A percentile compares a stretch with the other conserved stretches of the same genome.
phyloP scores from a whole-genome alignment of 225 moss, liverwort and hornwort genomes.

The Polytrichum commune region DNA sequence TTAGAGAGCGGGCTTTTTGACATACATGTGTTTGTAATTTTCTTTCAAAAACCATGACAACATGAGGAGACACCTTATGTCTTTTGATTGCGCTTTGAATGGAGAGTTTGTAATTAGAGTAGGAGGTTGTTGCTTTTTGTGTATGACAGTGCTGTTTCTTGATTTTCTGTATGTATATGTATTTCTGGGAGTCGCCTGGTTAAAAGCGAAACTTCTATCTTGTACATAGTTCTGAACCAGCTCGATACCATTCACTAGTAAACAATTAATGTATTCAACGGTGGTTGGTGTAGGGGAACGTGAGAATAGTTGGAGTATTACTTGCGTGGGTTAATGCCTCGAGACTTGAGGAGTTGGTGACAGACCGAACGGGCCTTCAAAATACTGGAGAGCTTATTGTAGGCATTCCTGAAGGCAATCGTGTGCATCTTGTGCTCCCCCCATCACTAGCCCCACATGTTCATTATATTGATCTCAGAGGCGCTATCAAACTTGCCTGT shows the following conservation, averaged over 20 bases:
- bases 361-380: slow-evolving; percentile 64
- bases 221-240: too few species aligned
- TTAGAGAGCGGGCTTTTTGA: too few species aligned
- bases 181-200: too few species aligned
- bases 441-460: slow-evolving; percentile 37
- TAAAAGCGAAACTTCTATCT: too few species aligned
- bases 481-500: slow-evolving; percentile 57
- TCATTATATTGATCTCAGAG: slow-evolving; percentile 35
- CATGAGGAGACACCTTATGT: too few species aligned
- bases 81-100: too few species aligned
- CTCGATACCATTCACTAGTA: neutral
- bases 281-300: slow-evolving; percentile 35
- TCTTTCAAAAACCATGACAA: too few species aligned
- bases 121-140: too few species aligned
- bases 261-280: neutral
- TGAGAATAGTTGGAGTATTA: slow-evolving; percentile 44
- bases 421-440: slow-evolving; percentile 60
- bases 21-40: too few species aligned
- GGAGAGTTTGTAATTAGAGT: too few species aligned
- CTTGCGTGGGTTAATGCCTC: slow-evolving; percentile 59
- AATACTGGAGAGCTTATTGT: slow-evolving; percentile 59
- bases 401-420: slow-evolving; percentile 43
- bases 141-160: too few species aligned
- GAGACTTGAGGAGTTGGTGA: slow-evolving; percentile 47
- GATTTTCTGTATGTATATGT: too few species aligned